Percentiles rank a stretch among this genome's conserved stretches.
Evolutionary conservation across 2,329 filamentous ascomycete genomes (phyloP).

Genomic region (Drechslera avenae): DNA sequence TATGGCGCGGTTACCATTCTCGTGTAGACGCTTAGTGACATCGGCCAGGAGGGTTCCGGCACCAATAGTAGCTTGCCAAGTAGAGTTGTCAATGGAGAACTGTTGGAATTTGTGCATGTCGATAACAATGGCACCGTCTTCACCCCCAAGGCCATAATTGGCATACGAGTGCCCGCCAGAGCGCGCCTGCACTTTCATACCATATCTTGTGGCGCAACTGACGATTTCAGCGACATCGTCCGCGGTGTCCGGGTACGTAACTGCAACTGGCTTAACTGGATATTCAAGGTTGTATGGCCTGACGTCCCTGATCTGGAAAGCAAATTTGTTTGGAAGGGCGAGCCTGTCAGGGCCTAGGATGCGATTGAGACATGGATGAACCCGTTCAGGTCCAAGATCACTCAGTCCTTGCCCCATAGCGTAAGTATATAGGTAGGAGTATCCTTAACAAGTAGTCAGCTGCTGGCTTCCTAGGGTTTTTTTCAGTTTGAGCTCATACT

Average conservation of each 20-base stretch:
- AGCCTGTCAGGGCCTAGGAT: slow-evolving; percentile 32
- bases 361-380: slow-evolving; percentile 27
- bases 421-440: not conserved
- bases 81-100: slow-evolving; percentile 52
- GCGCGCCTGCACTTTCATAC: slow-evolving; percentile 63
- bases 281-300: slow-evolving; percentile 42
- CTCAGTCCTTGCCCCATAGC: slow-evolving; percentile 29
- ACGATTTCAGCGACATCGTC: slow-evolving; percentile 62
- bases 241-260: slow-evolving; percentile 60
- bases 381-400: too few relatives aligned
- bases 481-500: too few relatives aligned
- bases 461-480: too few relatives aligned
- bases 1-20: slow-evolving; percentile 50
- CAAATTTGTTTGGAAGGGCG: slow-evolving; percentile 32
- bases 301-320: slow-evolving; percentile 41
- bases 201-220: slow-evolving; percentile 60
- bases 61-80: slow-evolving; percentile 54
- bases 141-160: slow-evolving; percentile 55
- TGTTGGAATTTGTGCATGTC: slow-evolving; percentile 56
- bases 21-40: slow-evolving; percentile 42
- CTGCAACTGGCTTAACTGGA: slow-evolving; percentile 53
- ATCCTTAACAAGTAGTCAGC: too few relatives aligned
- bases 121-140: slow-evolving; percentile 56
- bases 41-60: slow-evolving; percentile 57
- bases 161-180: slow-evolving; percentile 69